Conservation (phyloP, 2,329 filamentous ascomycete species). For the Arthrobotrys megalospora region DNA sequence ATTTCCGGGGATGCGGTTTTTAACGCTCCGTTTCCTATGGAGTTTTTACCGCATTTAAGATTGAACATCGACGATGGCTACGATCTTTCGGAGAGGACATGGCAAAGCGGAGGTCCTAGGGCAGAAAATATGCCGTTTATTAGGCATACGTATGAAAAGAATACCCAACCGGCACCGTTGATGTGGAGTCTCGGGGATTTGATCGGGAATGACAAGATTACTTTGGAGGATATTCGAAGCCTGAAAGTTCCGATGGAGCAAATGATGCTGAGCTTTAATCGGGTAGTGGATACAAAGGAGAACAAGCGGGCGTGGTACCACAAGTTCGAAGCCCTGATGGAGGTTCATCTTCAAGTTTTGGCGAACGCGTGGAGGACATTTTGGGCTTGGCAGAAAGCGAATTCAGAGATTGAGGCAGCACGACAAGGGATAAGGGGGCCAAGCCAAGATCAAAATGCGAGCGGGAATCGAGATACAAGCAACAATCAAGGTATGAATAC, state of each 20-base stretch:
- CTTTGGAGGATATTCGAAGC: not conserved
- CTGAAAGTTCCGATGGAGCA: not conserved
- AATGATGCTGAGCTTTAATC: conserved; percentile 21
- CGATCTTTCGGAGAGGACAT: not conserved
- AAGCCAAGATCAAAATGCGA: not conserved
- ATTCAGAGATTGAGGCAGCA: not conserved
- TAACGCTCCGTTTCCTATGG: not conserved
- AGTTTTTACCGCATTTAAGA: not conserved
- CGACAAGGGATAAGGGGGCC: not conserved
- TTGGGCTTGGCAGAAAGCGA: conserved; percentile 34
- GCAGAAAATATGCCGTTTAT: too few species aligned
- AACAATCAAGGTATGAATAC: not conserved
- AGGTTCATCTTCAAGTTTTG: conserved; percentile 19
- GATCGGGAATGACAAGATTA: not conserved
- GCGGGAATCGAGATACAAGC: not conserved
- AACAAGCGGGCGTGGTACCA: conserved; percentile 28
- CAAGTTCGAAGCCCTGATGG: conserved; percentile 30
- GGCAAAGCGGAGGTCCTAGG: not conserved
- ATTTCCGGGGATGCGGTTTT: not conserved
- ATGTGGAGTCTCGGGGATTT: not conserved
- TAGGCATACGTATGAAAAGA: not conserved
- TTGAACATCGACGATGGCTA: conserved; percentile 6
- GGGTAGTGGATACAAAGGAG: conserved; percentile 1
- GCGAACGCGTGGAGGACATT: conserved; percentile 28
- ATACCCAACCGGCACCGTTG: not conserved